phyloP scores from a whole-genome alignment of 192 early-diverging fungal species.

The Phycomyces nitens region DNA sequence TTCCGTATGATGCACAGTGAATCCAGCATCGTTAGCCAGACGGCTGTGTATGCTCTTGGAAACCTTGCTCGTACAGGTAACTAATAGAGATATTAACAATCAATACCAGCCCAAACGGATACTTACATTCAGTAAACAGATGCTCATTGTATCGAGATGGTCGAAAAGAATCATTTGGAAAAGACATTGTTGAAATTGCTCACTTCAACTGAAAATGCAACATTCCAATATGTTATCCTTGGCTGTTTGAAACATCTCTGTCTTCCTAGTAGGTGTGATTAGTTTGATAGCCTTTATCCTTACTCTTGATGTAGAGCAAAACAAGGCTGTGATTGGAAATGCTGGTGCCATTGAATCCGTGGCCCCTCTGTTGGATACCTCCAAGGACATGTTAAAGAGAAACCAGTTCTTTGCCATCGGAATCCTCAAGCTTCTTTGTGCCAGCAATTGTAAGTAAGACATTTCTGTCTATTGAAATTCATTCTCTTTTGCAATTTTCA shows the following conservation, averaged over 20 bases:
- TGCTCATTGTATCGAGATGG: slow-evolving; percentile 58
- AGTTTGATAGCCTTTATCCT: neutral
- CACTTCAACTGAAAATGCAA: slow-evolving; percentile 41
- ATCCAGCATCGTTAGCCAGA: slow-evolving; percentile 25
- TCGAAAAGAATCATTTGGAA: slow-evolving; percentile 49
- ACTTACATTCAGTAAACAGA: slow-evolving; percentile 39
- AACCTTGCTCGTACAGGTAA: slow-evolving; percentile 67
- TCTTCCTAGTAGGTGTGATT: slow-evolving; percentile 46
- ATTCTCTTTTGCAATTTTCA: neutral
- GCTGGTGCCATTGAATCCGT: slow-evolving; percentile 43
- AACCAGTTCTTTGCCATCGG: slow-evolving; percentile 51
- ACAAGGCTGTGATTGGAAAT: slow-evolving; percentile 43
- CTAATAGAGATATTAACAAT: neutral
- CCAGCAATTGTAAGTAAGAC: slow-evolving; percentile 35
- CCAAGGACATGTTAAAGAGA: slow-evolving; percentile 51
- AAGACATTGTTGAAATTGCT: slow-evolving; percentile 54
- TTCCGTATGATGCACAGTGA: slow-evolving; percentile 38
- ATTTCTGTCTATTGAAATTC: neutral
- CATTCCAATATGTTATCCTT: slow-evolving; percentile 57
- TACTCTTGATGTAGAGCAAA: neutral
- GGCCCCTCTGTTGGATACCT: slow-evolving; percentile 36
- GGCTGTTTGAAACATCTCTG: slow-evolving; percentile 68
- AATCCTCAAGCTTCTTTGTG: slow-evolving; percentile 50
- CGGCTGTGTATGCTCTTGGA: slow-evolving; percentile 62
- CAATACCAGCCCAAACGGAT: too few species aligned